A percentile compares a stretch with the other conserved stretches of the same genome.
phyloP scores from a whole-genome alignment of 345 rosid genomes.

The rapeseed (Brassica napus) region DNA sequence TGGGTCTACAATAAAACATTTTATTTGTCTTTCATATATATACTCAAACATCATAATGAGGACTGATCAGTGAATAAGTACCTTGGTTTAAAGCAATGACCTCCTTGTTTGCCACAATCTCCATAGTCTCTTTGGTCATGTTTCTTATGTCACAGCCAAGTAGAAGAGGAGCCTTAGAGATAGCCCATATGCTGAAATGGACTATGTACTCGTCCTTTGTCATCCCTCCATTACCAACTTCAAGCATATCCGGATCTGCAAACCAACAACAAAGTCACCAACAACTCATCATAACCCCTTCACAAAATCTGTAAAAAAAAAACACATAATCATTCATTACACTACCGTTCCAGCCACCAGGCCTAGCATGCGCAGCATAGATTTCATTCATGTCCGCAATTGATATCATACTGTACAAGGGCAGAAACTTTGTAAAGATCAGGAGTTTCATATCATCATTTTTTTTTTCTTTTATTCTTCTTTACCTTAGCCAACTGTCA shows the following conservation, averaged over 20 bases:
- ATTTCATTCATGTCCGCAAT: slow-evolving; percentile 74
- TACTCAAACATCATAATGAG: background rate
- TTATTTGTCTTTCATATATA: background rate
- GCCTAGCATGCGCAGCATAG: slow-evolving; percentile 83
- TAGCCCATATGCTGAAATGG: slow-evolving; percentile 93
- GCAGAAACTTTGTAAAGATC: background rate
- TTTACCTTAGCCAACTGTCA: slow-evolving; percentile 74
- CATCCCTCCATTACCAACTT: slow-evolving; percentile 99
- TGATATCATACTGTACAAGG: slow-evolving; percentile 62
- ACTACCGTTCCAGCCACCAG: slow-evolving; percentile 94
- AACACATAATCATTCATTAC: background rate
- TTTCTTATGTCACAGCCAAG: slow-evolving; percentile 82
- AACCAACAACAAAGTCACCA: slow-evolving; percentile 28
- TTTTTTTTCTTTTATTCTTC: background rate
- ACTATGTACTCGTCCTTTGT: slow-evolving; percentile 74
- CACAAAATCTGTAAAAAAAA: background rate
- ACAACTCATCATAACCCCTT: background rate
- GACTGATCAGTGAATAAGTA: slow-evolving; percentile 20
- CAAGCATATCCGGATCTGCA: slow-evolving; percentile 98
- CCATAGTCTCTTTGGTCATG: slow-evolving; percentile 57
- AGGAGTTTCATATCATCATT: background rate
- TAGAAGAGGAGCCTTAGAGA: slow-evolving; percentile 89
- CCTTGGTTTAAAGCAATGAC: slow-evolving; percentile 90
- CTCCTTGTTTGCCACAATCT: slow-evolving; percentile 66
- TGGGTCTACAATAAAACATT: slow-evolving; percentile 47